A percentile compares a stretch with the other conserved stretches of the same genome.
Evolutionary conservation across 2,329 filamentous ascomycete genomes (phyloP).

Genomic region (Albifimbria verrucaria): DNA sequence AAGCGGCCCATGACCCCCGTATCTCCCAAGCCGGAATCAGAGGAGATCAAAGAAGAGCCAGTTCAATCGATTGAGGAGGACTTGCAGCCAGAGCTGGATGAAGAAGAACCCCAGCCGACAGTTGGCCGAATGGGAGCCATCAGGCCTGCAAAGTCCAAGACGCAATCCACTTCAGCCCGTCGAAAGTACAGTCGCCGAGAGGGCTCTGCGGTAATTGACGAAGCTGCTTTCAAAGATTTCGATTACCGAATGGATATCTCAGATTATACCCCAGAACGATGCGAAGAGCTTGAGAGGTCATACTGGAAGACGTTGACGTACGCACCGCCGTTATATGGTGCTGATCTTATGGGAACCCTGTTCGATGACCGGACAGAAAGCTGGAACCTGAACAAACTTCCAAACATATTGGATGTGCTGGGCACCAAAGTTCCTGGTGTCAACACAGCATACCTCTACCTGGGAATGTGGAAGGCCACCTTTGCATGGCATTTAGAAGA

Average conservation of each 20-base stretch:
- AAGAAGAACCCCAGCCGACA: slow-evolving; percentile 34
- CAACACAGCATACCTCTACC: slow-evolving; percentile 95
- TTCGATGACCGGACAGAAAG: slow-evolving; percentile 80
- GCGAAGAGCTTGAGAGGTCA: slow-evolving; percentile 86
- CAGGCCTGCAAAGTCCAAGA: slow-evolving; percentile 53
- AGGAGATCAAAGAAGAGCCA: slow-evolving; percentile 27
- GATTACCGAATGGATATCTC: slow-evolving; percentile 86
- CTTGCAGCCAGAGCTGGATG: slow-evolving; percentile 34
- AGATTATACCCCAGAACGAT: slow-evolving; percentile 86
- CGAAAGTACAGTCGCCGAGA: slow-evolving; percentile 83
- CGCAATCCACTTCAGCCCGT: slow-evolving; percentile 78
- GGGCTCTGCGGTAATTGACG: slow-evolving; percentile 75
- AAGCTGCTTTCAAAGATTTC: slow-evolving; percentile 85
- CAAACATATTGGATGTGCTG: slow-evolving; percentile 88
- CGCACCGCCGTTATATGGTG: slow-evolving; percentile 90
- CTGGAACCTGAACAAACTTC: slow-evolving; percentile 95
- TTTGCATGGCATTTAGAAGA: slow-evolving; percentile 99
- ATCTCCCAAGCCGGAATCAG: slow-evolving; percentile 43
- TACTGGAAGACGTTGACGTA: slow-evolving; percentile 99
- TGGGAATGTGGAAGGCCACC: slow-evolving; percentile 99
- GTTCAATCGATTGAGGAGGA: slow-evolving; percentile 51
- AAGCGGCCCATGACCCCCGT: slow-evolving; percentile 58
- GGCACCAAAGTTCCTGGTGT: slow-evolving; percentile 96
- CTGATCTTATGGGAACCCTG: slow-evolving; percentile 91
- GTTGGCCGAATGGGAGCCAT: slow-evolving; percentile 47